Evolutionary conservation across 78 protist genomes (phyloP), one percentile per base, ranked within the genome.

Genomic region (Pigoraptor vietnamica): DNA sequence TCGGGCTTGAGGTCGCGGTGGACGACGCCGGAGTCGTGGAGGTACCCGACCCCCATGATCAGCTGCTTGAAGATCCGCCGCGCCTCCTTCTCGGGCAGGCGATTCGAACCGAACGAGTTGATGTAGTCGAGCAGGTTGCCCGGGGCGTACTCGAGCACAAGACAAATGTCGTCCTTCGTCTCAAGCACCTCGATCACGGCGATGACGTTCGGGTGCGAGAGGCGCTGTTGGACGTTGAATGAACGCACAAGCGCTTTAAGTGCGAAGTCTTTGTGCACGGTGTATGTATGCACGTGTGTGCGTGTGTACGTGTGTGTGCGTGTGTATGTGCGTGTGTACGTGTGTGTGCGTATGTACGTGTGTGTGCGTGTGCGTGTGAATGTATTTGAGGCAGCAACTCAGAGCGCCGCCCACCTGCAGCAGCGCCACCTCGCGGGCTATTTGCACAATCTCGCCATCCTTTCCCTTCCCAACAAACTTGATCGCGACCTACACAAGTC

Each of bases 1-100:
- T 96, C 96, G 21, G 88, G 37, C 90, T 96, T 96, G 88, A 96
- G 89, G 86, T 94, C 96, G 55, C 98, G 94, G 90, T 96, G 98
- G 84, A 93, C 39, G 56, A 94, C 91, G 55, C 37, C 0, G 2
- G 23, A 2, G 29, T 32, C 33, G 40, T 96, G 96, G 29, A 94
- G 89, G 36, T 79, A 92, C 55, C 25, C 93, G 33, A 95, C 88
- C 37, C 88, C 84, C 84, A 79, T 25, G 84, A 25, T 79, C 6
- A 79, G 21, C 14, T 79, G 84, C 84, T 25, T 25, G n/a, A 79
- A 79, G 35, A 79, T 25, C 32, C 88, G 35, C 21, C 34, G 34
- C 39, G 88, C 1, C 88, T 83, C 88, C 39, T 34, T 29, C 88
- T 83, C 88, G 1, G 39, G 39, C n/a, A 83, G 35, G 9, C 6